Percentiles rank a stretch among this genome's conserved stretches.
phyloP scores from a whole-genome alignment of 345 rosid species.

The Acer negundo region DNA sequence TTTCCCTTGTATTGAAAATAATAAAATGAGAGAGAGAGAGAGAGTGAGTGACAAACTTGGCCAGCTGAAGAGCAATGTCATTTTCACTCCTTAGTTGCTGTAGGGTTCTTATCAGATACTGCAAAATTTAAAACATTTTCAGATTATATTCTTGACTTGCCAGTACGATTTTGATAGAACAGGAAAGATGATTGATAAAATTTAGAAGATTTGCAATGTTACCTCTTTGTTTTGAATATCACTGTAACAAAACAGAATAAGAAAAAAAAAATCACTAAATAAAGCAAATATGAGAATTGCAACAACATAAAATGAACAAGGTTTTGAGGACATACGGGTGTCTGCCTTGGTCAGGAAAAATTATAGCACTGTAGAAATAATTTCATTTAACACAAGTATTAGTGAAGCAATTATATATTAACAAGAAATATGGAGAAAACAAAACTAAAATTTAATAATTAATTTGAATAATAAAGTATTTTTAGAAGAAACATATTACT shows the following conservation, averaged over 20 bases:
- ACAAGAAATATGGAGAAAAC: neutral
- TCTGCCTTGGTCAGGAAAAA: constrained; percentile 44
- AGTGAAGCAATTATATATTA: neutral
- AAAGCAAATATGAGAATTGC: neutral
- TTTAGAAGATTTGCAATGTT: neutral
- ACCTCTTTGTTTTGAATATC: constrained; percentile 62
- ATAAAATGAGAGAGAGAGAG: neutral
- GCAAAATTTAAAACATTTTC: constrained; percentile 14
- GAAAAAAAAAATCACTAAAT: neutral
- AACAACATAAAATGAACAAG: neutral
- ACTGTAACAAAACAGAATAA: constrained; percentile 31
- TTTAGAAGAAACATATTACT: constrained; percentile 34
- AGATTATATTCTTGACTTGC: neutral
- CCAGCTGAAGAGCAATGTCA: constrained; percentile 53
- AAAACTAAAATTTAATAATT: neutral
- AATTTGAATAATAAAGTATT: neutral
- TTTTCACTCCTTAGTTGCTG: constrained; percentile 56
- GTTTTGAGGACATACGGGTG: constrained; percentile 28
- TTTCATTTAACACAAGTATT: neutral
- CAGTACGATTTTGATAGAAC: neutral
- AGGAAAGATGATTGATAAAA: neutral
- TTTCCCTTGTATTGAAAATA: neutral
- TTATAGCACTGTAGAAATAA: constrained; percentile 44
- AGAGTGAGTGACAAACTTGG: constrained; percentile 40
- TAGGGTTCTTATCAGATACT: constrained; percentile 55